Evolutionary conservation across 805 yeast species (phyloP).

Genomic region (Phaffomyces thermotolerans): DNA sequence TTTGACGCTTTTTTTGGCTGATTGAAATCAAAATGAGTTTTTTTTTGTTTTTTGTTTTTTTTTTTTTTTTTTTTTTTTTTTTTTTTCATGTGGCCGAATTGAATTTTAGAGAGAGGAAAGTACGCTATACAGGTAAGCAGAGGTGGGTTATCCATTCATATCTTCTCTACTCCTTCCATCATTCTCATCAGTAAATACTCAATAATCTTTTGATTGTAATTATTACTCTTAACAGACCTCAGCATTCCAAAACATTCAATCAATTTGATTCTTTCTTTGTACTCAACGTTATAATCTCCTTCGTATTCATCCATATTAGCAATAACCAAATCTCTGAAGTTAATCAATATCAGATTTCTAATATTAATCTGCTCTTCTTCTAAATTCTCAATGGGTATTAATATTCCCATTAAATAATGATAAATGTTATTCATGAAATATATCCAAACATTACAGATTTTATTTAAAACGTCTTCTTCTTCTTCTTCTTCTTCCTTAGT

Average conservation of each 20-base stretch:
- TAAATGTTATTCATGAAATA: constrained; percentile 46
- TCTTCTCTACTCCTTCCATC: constrained; percentile 8
- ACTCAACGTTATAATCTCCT: constrained; percentile 9
- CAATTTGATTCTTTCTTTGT: constrained; percentile 31
- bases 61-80: background rate
- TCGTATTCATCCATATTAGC: too few species aligned
- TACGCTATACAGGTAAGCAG: background rate
- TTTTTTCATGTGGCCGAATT: background rate
- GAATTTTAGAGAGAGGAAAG: background rate
- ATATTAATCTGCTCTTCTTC: too few species aligned
- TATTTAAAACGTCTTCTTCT: too few species aligned
- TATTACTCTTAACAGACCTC: constrained; percentile 43
- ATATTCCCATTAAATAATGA: constrained; percentile 52
- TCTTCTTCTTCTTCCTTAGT: too few species aligned
- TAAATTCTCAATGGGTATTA: constrained; percentile 45
- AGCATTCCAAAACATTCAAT: constrained; percentile 59
- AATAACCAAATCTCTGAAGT: constrained; percentile 42
- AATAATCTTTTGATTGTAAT: constrained; percentile 51
- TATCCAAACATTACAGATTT: constrained; percentile 38
- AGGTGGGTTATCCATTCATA: too few species aligned
- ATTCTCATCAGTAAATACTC: constrained; percentile 30
- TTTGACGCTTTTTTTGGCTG: background rate
- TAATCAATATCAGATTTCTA: constrained; percentile 33
- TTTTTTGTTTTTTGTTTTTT: background rate
- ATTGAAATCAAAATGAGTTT: constrained; percentile 1